phyloP scores from a whole-genome alignment of 352 stramenopile species.

The Peronospora farinosa region DNA sequence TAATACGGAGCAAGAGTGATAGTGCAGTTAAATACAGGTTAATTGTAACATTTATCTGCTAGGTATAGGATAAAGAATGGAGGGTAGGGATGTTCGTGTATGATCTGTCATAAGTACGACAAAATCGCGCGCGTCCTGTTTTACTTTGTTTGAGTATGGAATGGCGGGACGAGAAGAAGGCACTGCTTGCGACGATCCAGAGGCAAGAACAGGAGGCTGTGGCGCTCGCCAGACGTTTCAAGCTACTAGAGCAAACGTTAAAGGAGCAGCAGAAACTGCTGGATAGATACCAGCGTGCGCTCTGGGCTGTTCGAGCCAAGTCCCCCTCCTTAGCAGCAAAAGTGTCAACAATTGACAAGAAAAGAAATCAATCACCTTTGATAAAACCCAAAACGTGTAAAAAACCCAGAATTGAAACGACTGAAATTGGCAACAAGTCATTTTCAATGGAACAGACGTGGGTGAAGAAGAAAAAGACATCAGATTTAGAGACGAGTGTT shows the following conservation, averaged over 20 bases:
- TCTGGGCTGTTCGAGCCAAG: constrained; percentile 9
- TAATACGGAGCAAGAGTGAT: too few relatives aligned
- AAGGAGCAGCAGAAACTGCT: constrained; percentile 66
- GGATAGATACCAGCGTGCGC: constrained; percentile 52
- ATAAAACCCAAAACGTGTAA: background rate
- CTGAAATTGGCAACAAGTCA: constrained; percentile 1
- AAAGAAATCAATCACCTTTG: background rate
- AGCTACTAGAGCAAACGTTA: constrained; percentile 54
- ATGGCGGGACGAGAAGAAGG: constrained; percentile 43
- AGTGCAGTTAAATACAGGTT: too few relatives aligned
- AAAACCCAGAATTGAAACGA: constrained; percentile 3
- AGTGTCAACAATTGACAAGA: constrained; percentile 7
- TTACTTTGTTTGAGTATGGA: constrained; percentile 19
- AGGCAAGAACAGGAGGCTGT: constrained; percentile 35
- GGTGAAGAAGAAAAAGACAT: constrained; percentile 21
- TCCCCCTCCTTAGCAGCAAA: background rate
- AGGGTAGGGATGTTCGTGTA: background rate
- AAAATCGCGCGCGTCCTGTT: constrained; percentile 14
- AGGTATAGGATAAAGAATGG: too few relatives aligned
- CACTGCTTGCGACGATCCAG: constrained; percentile 42
- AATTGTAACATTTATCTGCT: too few relatives aligned
- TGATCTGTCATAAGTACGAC: constrained; percentile 4
- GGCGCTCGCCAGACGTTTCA: constrained; percentile 46
- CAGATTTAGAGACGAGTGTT: background rate
- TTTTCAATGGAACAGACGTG: background rate